Base-by-base conservation (phyloP, 768 basidiomycete species). In the Xerocomellus amylosporus region DNA sequence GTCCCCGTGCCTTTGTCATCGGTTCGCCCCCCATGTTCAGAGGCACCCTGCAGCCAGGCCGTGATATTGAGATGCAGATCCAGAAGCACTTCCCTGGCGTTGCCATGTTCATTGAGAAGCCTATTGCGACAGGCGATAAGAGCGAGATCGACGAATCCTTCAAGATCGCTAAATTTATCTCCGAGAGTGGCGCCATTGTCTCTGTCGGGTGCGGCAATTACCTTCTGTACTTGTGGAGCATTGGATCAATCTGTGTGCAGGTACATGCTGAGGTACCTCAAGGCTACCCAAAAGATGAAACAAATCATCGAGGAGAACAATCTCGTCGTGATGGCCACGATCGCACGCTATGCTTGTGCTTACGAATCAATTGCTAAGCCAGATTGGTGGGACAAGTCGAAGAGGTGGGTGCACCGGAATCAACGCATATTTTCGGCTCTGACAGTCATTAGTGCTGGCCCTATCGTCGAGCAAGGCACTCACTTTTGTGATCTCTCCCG, bases 401-500 rank as follows among this genome's bases (percentile, higher is more conserved):
- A 83, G 77, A 90, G 87, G 85, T 87, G 53, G 81, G 82, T 84
- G 48, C 42, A 60, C 56, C 24, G 28, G 47, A 42, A 40, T 41
- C 9, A 34, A 22, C 55, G 13, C 46, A 46, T 24, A 24, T 28
- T 34, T 46, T 49, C 43, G 12, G 45, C 20, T 48, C 22, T 54
- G 30, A 58, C 58, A 36, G 24, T 58, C 45, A 8, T 53, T 17
- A 60, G 89, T 66, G 87, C 82, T 50, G 90, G 90, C 19, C 90
- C 92, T 5, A 79, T 94, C 62, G 75, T 95, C 58, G 93, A 93
- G 71, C 90, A 93, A 75, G 95, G 92, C 44, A 98, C 96, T 14
- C 96, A 98, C 76, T 96, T 98, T 75, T 94, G 92, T 64, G 94
- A 98, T 74, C 81, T 97, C 41, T 97, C 93, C 38, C 88, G 96